Evolutionary conservation across 805 yeast genomes (phyloP), one percentile per base, ranked within the genome.

Genomic region (Lachancea sp.): DNA sequence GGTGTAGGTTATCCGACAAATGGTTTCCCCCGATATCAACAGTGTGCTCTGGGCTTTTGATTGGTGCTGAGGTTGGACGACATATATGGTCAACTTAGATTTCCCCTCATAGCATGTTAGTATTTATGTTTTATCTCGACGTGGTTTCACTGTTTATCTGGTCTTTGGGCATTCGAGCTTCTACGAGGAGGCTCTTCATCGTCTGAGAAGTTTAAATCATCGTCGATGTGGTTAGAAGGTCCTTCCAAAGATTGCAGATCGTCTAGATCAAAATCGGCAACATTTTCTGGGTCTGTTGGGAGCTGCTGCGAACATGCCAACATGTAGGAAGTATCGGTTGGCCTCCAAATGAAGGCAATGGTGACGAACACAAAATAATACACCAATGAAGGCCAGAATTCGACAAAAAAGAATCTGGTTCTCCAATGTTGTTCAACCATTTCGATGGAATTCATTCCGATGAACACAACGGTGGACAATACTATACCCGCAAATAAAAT

Each of bases 321-420:
- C 77, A 94, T 81, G 55, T 89, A 84, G 43, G 96, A 88, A 29
- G 95, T 87, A 51, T 83, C 92, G 0, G 97, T 90, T 40, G 99
- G 99, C 63, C 98, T 81, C 98, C 98, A 92, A 47, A 92, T 75
- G 68, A 88, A 77, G 4, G 96, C 85, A 48, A 92, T 72, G 8
- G 88, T 76, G 53, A 82, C 74, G 60, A 92, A 89, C 28, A 89
- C 89, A 35, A 80, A 64, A 56, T 84, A 86, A 65, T 87, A 92
- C 11, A 88, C 81, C 36, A 87, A 73, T 36, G 95, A 80, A 29
- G 96, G 95, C 96, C 97, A 89, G 68, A 95, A 94, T 52, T 90
- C 96, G 33, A 82, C 73, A 40, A 87, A 64, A 54, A 92, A 87
- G 69, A 86, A 89, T 55, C 94, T 77, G 33, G 86, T 76, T 64